phyloP scores from a whole-genome alignment of 805 yeast species.

The Cephaloascus albidus region DNA sequence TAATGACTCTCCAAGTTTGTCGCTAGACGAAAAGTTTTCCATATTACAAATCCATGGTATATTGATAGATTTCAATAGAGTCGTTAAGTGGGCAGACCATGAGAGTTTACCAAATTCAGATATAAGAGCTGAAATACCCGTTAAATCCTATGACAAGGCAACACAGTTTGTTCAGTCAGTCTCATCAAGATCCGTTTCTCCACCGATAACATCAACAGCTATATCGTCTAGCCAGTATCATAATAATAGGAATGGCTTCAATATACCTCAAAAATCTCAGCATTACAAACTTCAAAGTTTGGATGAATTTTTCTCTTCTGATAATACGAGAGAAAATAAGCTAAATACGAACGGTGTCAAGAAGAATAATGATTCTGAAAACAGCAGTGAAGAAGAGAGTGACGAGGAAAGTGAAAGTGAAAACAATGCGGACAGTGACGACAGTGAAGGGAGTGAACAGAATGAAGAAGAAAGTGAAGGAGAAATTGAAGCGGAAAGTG shows the following conservation, averaged over 20 bases:
- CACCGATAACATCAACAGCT: constrained; percentile 11
- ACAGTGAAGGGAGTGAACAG: constrained; percentile 17
- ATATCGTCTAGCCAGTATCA: constrained; percentile 13
- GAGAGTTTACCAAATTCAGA: constrained; percentile 16
- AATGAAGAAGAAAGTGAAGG: constrained; percentile 21
- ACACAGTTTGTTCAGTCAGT: constrained; percentile 7
- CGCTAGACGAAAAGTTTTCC: background rate
- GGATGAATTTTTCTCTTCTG: constrained; percentile 73
- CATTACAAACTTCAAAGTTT: constrained; percentile 63
- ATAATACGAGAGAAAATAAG: constrained; percentile 15
- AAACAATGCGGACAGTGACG: constrained; percentile 17
- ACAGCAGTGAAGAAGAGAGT: constrained; percentile 15
- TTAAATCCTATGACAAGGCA: constrained; percentile 6
- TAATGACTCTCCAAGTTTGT: background rate
- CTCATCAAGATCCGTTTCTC: constrained; percentile 7
- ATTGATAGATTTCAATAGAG: constrained; percentile 11
- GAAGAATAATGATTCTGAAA: constrained; percentile 12
- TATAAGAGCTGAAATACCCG: constrained; percentile 18
- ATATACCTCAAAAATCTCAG: too few relatives aligned
- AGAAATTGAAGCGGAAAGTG: constrained; percentile 16
- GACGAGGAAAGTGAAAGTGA: constrained; percentile 14
- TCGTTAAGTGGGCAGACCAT: constrained; percentile 38
- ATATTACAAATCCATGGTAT: constrained; percentile 11
- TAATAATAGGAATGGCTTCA: too few relatives aligned
- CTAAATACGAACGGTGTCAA: constrained; percentile 1